Conservation (phyloP, 1,284 basidiomycete species). For the Cryptococcus wingfieldii region DNA sequence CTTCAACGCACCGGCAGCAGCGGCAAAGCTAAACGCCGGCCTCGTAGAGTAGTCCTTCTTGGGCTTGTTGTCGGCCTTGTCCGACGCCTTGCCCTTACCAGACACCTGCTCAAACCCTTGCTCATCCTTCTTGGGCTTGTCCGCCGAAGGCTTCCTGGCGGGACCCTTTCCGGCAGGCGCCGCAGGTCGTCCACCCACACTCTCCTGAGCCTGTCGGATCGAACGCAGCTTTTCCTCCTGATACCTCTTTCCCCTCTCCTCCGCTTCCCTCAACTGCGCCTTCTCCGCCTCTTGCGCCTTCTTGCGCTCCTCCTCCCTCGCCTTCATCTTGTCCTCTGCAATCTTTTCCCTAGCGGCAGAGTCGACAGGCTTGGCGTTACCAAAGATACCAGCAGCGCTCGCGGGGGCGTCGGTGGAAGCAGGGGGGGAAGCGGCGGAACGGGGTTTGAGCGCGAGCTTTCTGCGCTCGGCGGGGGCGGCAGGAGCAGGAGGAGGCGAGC, state of each 20-base stretch:
- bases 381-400: constrained; percentile 56
- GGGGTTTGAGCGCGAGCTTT: constrained; percentile 77
- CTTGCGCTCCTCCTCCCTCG: constrained; percentile 33
- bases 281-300: constrained; percentile 41
- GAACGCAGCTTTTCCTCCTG: constrained; percentile 24
- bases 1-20: constrained; percentile 35
- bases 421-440: constrained; percentile 57
- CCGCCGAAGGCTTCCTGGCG: constrained; percentile 2
- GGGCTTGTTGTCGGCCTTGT: constrained; percentile 10
- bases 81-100: constrained; percentile 28
- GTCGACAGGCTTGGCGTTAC: constrained; percentile 86
- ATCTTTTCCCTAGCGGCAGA: constrained; percentile 68
- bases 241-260: constrained; percentile 13
- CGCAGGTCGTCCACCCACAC: constrained; percentile 17
- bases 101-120: constrained; percentile 7
- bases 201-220: constrained; percentile 34
- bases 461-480: constrained; percentile 75
- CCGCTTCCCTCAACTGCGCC: background rate
- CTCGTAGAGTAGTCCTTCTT: constrained; percentile 32
- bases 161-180: constrained; percentile 9
- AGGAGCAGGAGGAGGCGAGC: constrained; percentile 50
- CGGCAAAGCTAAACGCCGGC: constrained; percentile 43
- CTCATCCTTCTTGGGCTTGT: constrained; percentile 2
- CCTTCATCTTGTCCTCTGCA: constrained; percentile 30
- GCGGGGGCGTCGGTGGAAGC: constrained; percentile 45